phyloP scores from a whole-genome alignment of 805 yeast genomes.

The Metschnikowia amazonensis region DNA sequence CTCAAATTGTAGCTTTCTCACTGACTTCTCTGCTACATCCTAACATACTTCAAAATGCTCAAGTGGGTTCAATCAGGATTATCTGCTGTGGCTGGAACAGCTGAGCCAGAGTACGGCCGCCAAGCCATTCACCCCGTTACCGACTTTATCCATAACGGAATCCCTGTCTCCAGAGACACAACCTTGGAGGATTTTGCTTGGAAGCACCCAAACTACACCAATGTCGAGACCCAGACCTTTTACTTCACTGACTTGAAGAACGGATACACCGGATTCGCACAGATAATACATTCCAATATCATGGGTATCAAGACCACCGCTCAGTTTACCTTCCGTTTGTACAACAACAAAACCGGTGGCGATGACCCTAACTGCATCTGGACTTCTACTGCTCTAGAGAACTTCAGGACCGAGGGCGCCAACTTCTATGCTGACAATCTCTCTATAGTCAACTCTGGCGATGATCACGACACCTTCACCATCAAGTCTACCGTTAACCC shows the following conservation, averaged over 20 bases:
- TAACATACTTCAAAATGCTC: constrained; percentile 43
- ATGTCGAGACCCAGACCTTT: constrained; percentile 94
- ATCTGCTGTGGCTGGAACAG: constrained; percentile 95
- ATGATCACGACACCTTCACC: constrained; percentile 38
- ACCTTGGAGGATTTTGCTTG: constrained; percentile 69
- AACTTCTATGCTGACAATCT: constrained; percentile 77
- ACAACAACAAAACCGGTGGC: constrained; percentile 45
- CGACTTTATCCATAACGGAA: constrained; percentile 39
- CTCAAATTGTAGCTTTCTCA: neutral
- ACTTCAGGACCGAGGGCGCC: constrained; percentile 67
- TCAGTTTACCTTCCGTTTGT: constrained; percentile 87
- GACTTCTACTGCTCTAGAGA: constrained; percentile 88
- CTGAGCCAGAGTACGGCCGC: constrained; percentile 94
- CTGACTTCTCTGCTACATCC: neutral
- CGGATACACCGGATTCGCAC: constrained; percentile 82
- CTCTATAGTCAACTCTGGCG: constrained; percentile 58
- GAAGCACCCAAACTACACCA: constrained; percentile 71
- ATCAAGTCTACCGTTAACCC: constrained; percentile 64
- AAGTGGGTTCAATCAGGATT: constrained; percentile 83
- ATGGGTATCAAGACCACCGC: constrained; percentile 87
- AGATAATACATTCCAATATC: constrained; percentile 88
- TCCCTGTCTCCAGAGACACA: constrained; percentile 49
- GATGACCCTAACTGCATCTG: constrained; percentile 52
- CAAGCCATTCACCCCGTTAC: constrained; percentile 88
- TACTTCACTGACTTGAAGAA: constrained; percentile 65